Conservation (phyloP, 805 yeast genomes). For the Martiniozyma abietophila region DNA sequence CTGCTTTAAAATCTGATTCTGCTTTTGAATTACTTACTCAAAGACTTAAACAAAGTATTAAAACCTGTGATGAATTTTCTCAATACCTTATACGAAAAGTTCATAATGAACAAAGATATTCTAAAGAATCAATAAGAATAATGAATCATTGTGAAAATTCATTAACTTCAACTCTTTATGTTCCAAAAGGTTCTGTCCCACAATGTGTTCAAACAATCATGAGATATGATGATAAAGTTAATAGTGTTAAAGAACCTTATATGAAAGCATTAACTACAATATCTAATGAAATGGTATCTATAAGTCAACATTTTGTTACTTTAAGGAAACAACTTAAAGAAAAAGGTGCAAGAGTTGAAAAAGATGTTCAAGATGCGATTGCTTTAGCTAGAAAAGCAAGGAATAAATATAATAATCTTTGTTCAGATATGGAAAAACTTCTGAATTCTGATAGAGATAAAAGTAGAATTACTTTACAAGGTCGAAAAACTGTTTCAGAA, state of each 20-base stretch:
- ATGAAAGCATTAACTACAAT: conserved; percentile 73
- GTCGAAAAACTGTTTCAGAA: conserved; percentile 71
- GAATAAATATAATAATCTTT: conserved; percentile 61
- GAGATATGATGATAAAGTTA: conserved; percentile 64
- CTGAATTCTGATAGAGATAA: conserved; percentile 71
- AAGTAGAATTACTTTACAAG: conserved; percentile 73
- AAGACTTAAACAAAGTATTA: conserved; percentile 69
- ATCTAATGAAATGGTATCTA: conserved; percentile 73
- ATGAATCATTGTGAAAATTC: conserved; percentile 35
- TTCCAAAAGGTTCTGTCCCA: conserved; percentile 41
- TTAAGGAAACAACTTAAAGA: conserved; percentile 75
- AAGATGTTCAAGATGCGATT: conserved; percentile 77
- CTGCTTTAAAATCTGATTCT: conserved; percentile 40
- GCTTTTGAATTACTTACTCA: conserved; percentile 65
- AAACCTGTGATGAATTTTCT: conserved; percentile 78
- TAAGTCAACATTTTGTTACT: conserved; percentile 60
- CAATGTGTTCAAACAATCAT: conserved; percentile 58
- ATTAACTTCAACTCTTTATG: conserved; percentile 32
- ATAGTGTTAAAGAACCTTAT: conserved; percentile 64
- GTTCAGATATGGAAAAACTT: conserved; percentile 80
- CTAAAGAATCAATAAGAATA: conserved; percentile 63
- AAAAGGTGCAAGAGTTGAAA: conserved; percentile 71
- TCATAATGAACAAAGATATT: conserved; percentile 68
- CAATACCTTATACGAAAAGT: conserved; percentile 73
- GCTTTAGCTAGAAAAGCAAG: conserved; percentile 83